A percentile compares a stretch with the other conserved stretches of the same genome.
phyloP scores from a whole-genome alignment of 163 green algal genomes.

The Chlamydomonas reinhardtii region DNA sequence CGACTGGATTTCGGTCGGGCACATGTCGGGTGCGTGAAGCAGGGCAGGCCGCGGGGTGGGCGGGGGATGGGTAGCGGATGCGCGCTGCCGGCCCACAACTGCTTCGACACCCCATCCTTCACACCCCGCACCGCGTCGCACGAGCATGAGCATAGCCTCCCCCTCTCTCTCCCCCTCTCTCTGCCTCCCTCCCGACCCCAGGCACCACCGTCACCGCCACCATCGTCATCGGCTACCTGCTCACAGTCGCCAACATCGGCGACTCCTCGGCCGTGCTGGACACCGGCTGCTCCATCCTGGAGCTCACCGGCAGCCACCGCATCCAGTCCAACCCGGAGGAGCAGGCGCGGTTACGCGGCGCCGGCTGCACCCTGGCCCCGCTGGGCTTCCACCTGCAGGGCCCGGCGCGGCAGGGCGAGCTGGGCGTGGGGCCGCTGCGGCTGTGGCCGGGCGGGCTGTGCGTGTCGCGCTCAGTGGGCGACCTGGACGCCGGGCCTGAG shows the following conservation, averaged over 20 bases:
- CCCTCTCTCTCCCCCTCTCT: no score
- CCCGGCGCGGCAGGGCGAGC: slow-evolving; percentile 72
- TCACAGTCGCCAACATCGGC: slow-evolving; percentile 80
- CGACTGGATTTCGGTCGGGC: slow-evolving; percentile 56
- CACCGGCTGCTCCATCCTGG: slow-evolving; percentile 67
- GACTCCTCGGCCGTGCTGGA: slow-evolving; percentile 79
- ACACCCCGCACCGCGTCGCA: no score
- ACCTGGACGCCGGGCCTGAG: slow-evolving; percentile 88
- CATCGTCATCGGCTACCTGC: slow-evolving; percentile 68
- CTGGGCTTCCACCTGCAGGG: slow-evolving; percentile 76
- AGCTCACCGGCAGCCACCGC: slow-evolving; percentile 75
- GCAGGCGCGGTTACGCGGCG: slow-evolving; percentile 64
- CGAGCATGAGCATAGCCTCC: no score
- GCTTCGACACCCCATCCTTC: no score
- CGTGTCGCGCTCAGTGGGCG: slow-evolving; percentile 90
- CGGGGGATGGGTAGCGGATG: no score
- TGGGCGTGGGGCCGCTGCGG: slow-evolving; percentile 90
- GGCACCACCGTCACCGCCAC: slow-evolving; percentile 74
- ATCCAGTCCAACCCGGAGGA: slow-evolving; percentile 72
- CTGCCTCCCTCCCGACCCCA: slow-evolving; percentile 9
- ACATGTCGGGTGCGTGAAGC: slow-evolving; percentile 47
- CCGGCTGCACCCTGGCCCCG: slow-evolving; percentile 63
- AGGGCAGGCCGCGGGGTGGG: no score
- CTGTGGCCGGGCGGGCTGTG: slow-evolving; percentile 97
- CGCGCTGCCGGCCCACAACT: no score